phyloP scores from a whole-genome alignment of 805 yeast species.

The Saturnispora sekii region DNA sequence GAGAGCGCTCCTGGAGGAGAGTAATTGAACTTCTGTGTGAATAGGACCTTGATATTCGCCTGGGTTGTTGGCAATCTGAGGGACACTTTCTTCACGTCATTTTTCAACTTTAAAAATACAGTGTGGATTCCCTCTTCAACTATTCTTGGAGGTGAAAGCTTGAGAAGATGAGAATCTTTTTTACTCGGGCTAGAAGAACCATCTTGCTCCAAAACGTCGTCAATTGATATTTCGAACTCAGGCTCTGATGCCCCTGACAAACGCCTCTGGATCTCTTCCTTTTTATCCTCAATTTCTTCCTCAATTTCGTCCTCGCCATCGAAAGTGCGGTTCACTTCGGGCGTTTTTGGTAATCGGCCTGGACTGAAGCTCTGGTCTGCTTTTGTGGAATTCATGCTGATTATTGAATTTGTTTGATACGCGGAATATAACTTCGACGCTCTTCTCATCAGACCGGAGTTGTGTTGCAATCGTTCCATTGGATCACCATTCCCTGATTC shows the following conservation, averaged over 20 bases:
- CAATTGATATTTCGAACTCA: constrained; percentile 5
- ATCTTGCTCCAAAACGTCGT: neutral
- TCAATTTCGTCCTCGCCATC: constrained; percentile 21
- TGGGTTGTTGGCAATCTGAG: constrained; percentile 37
- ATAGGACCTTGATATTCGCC: constrained; percentile 53
- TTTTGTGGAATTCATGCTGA: constrained; percentile 19
- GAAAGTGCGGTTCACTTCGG: constrained; percentile 18
- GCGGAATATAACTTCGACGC: constrained; percentile 94
- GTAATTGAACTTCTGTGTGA: constrained; percentile 82
- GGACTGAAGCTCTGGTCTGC: constrained; percentile 4
- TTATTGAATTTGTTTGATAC: constrained; percentile 44
- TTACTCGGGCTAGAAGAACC: no score
- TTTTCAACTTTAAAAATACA: constrained; percentile 42
- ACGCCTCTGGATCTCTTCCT: constrained; percentile 4
- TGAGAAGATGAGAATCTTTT: no score
- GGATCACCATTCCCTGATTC: constrained; percentile 37
- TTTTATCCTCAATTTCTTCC: constrained; percentile 18
- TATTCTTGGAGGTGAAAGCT: neutral
- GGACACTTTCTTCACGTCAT: constrained; percentile 45
- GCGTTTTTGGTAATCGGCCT: constrained; percentile 16
- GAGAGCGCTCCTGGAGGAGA: constrained; percentile 39
- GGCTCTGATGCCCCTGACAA: constrained; percentile 3
- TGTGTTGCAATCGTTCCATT: constrained; percentile 66
- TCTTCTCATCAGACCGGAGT: constrained; percentile 76
- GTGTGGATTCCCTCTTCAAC: neutral